Percentiles rank a stretch among this genome's conserved stretches.
These are phyloP conservation scores for Alliaria petiolata DNA, from an alignment of 345 rosid species.

Conservation along the genomic window DNA sequence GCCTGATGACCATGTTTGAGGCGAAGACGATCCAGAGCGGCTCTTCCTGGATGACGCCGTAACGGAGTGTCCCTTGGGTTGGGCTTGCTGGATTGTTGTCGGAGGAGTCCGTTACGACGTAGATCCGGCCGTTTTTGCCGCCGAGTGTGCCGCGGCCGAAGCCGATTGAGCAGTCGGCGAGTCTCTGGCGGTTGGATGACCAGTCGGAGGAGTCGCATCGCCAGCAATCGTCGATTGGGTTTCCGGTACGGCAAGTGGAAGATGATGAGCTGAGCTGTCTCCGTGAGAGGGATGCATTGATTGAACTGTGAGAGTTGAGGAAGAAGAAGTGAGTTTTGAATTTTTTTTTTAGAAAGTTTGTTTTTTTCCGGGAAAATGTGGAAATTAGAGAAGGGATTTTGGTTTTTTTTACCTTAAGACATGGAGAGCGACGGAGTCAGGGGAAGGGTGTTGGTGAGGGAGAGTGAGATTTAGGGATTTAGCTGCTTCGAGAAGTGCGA, in stretches of 20 bases:
- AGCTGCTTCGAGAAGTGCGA: conserved; percentile 14
- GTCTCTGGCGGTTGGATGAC: conserved; percentile 51
- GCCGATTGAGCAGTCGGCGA: conserved; percentile 72
- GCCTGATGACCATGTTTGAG: conserved; percentile 54
- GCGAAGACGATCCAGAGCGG: conserved; percentile 83
- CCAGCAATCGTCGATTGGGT: conserved; percentile 87
- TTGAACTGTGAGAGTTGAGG: conserved; percentile 22
- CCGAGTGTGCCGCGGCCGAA: conserved; percentile 65
- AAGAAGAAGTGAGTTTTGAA: not conserved
- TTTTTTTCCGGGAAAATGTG: conserved; percentile 6
- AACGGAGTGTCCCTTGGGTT: conserved; percentile 70
- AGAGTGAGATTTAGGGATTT: conserved; percentile 42
- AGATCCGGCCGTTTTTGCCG: conserved; percentile 68
- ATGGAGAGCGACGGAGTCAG: conserved; percentile 51
- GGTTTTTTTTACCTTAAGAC: conserved; percentile 49
- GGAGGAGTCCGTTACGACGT: conserved; percentile 80
- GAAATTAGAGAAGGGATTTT: not conserved
- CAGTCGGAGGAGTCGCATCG: conserved; percentile 50
- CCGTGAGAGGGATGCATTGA: conserved; percentile 38
- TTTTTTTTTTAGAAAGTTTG: not conserved
- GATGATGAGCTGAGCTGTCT: conserved; percentile 30
- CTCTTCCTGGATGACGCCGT: conserved; percentile 62
- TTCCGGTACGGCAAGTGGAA: conserved; percentile 52
- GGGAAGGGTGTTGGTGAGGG: conserved; percentile 64
- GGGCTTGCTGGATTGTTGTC: conserved; percentile 64